Evolutionary conservation across 73 alveolate genomes (phyloP).

Genomic region (Durusdinium trenchii): DNA sequence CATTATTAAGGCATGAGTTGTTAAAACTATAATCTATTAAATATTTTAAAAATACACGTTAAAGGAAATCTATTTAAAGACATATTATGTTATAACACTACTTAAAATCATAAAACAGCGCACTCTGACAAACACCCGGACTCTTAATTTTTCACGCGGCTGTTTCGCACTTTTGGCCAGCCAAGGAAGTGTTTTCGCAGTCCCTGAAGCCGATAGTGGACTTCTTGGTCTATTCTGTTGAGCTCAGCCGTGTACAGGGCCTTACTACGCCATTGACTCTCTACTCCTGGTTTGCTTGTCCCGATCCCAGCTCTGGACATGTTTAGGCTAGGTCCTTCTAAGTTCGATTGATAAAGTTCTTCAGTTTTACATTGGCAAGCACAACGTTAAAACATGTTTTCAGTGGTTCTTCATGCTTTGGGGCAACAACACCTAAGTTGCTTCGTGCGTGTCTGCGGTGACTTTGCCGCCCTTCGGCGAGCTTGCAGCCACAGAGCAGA

Average conservation of each 20-base stretch:
- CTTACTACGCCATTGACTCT: slow-evolving; percentile 84
- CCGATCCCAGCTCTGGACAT: neutral
- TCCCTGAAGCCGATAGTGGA: slow-evolving; percentile 95
- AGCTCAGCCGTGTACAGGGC: slow-evolving; percentile 95
- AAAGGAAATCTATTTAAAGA: too few relatives aligned
- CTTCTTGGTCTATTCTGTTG: slow-evolving; percentile 88
- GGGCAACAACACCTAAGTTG: slow-evolving; percentile 4
- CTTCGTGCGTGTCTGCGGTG: slow-evolving; percentile 94
- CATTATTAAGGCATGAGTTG: too few relatives aligned
- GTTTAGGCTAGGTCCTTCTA: too few relatives aligned
- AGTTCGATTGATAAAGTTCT: too few relatives aligned
- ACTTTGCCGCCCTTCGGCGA: slow-evolving; percentile 97
- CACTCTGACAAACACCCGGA: too few relatives aligned
- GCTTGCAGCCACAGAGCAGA: slow-evolving; percentile 96
- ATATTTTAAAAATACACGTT: too few relatives aligned
- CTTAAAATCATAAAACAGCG: too few relatives aligned
- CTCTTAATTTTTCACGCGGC: too few relatives aligned
- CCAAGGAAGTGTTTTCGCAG: slow-evolving; percentile 82
- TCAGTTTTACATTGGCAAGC: too few relatives aligned
- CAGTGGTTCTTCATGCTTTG: neutral
- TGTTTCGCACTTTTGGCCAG: neutral
- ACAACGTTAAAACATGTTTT: too few relatives aligned
- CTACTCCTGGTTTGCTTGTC: slow-evolving; percentile 94
- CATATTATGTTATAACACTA: too few relatives aligned
- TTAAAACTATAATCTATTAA: too few relatives aligned